Base-by-base conservation (phyloP, 2,329 filamentous ascomycete genomes). In the Claviceps pazoutovae region DNA sequence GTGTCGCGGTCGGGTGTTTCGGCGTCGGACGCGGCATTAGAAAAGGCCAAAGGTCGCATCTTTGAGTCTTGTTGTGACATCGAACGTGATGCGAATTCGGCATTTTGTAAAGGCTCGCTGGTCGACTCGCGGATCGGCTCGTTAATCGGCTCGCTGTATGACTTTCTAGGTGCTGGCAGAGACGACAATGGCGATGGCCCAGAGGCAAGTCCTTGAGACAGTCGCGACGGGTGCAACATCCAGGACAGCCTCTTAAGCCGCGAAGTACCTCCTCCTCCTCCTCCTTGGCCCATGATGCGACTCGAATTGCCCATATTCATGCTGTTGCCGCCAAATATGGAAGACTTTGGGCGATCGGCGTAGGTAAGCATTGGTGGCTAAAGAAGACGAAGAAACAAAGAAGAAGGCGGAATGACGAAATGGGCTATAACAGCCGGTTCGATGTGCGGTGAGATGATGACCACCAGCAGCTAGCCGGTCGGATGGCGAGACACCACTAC, bases 161-260 rank as follows among this genome's bases (percentile, higher is more conserved):
- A 36, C 13, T n/a, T 41, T 41, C 43, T 47, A 30, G 47, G 53
- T 13, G 51, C 48, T 54, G 44, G 34, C 41, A 19, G 30, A 39
- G 53, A 53, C 2, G 56, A 56, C 17, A 61, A 64, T 30, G 72
- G 72, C 53, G 72, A 75, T 52, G 74, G 58, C 46, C 73, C 70
- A 17, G 67, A 70, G 55, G 68, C 69, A 49, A 69, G 63, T 54
- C 66, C 69, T 50, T 62, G 60, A 37, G 61, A 50, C 37, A 56
- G 49, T 47, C 53, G 53, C 41, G 46, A 53, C 47, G 57, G 57
- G 43, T 57, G 57, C 50, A 59, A 61, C 48, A 53, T 51, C 46
- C 49, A 52, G 7, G 53, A 52, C 17, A 54, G 38, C 23, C 51
- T 50, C 45, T 53, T 52, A 16, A 54, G 37, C 36, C 48, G 48